Evolutionary conservation across 1,139 yeast species (phyloP), one percentile per base, ranked within the genome.

Genomic region (Wickerhamomyces sp.): DNA sequence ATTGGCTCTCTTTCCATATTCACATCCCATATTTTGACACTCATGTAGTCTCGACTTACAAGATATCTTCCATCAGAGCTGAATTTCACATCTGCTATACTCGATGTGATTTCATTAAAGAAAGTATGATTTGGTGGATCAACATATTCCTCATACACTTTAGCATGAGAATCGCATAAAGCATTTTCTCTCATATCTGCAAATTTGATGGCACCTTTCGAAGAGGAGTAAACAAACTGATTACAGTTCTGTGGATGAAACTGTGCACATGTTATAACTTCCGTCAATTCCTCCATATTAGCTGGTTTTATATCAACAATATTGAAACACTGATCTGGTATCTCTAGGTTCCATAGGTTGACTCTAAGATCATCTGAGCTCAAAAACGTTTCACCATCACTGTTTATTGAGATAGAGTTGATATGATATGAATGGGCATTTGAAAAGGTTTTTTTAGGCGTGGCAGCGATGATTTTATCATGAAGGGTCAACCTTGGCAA

Each of bases 381-480:
- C 51, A 94, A 75, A 64, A 83, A 94, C 14, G 98, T 94, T 65
- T 94, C 99, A 54, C 89, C 96, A 65, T 94, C 99, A 14, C 94
- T 82, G 63, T 92, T 94, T 49, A 89, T 83, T 42, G 96, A 85
- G 56, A 94, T 88, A 34, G 97, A 88, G 66, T 94, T 92, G 61
- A 94, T 92, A 64, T 94, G 98, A 65, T 94, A 94, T 31, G 98
- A 95, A 65, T 94, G 99, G 15, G 97, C 98, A 65, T 94, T 94
- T 36, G 95, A 80, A 63, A 86, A 94, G 44, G 90, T 83, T 54
- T 82, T 79, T 58, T 92, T 86, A 22, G 98, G 98, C 51, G 90
- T 87, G 1, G 98, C 97, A 29, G 95, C 94, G 44, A 92, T 85
- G 55, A 94, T 85, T 55, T 89, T 89, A 64, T 94, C 98, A 64